Evolutionary conservation across 257 asterid species (phyloP), one percentile per base, ranked within the genome.

Genomic region (Solanum rostratum): DNA sequence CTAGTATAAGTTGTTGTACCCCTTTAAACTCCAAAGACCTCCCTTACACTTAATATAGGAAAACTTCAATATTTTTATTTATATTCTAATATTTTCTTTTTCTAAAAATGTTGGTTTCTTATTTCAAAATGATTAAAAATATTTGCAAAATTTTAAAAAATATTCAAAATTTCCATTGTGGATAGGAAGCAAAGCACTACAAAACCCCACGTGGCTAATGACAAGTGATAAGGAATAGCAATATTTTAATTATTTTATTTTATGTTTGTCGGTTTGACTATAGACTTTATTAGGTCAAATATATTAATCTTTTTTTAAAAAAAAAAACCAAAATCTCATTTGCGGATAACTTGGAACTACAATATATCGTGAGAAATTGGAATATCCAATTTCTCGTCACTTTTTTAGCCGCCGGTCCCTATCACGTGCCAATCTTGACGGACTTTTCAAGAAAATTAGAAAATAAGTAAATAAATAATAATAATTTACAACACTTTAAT

Each of bases 391-490:
- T 76, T 86, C 81, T 84, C 59, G 16, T 46, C 45, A 4, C 55
- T 20, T 16, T 63, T 24, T 1, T 39, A 85, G 90, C 84, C 90
- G 88, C 87, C 90, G 16, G 74, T 29, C 65, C 80, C n/a, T 46
- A 85, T 86, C 91, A 84, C 86, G 88, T 84, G 89, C 81, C 60
- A 79, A 37, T 79, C 69, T 62, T 49, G 53, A 39, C 30, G 30
- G 83, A 79, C 27, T 14, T 79, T 52, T 30, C 65, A 54, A 54
- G 53, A 18, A 55, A 80, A 55, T 12, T 37, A 22, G 11, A 22
- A 45, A 45, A 46, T 13, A 11, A 12, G 1, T 20, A 12, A 11
- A 1, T 30, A 57, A 57, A 20, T 3, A 57, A 57, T 3, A 10
- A 3, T 10, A 10, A 22, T 24, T n/a, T 10, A 60, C 6, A 66